These are phyloP conservation scores for Heliamphora exappendiculata DNA, from an alignment of 148 eudicot species.

Conservation along the genomic window DNA sequence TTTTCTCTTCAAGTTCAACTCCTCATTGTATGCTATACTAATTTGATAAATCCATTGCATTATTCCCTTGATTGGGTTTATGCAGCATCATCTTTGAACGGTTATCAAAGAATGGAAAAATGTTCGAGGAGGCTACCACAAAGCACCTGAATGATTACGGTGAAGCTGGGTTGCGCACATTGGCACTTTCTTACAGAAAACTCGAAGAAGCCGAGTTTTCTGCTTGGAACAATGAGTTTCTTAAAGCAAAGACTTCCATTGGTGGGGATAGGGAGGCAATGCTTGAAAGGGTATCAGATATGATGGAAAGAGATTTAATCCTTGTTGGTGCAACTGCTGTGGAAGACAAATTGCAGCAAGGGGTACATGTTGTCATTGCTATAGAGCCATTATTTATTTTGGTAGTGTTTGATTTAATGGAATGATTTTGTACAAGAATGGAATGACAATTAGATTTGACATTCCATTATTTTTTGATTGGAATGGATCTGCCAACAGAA, in stretches of 20 bases:
- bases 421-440: too few species aligned
- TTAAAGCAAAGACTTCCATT: slow-evolving; percentile 56
- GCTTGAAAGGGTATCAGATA: slow-evolving; percentile 56
- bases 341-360: slow-evolving; percentile 71
- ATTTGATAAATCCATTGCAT: neutral
- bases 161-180: slow-evolving; percentile 67
- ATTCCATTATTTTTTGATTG: too few species aligned
- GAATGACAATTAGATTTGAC: too few species aligned
- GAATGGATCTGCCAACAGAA: too few species aligned
- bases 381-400: neutral
- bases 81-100: slow-evolving; percentile 69
- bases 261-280: slow-evolving; percentile 62
- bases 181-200: slow-evolving; percentile 62
- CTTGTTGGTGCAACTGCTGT: slow-evolving; percentile 84
- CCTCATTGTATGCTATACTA: neutral
- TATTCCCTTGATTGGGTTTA: neutral
- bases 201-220: slow-evolving; percentile 54
- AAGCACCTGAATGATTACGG: slow-evolving; percentile 69
- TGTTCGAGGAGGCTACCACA: slow-evolving; percentile 46
- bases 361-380: slow-evolving; percentile 29
- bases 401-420: too few species aligned
- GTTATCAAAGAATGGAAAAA: slow-evolving; percentile 53
- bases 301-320: slow-evolving; percentile 63
- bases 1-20: neutral
- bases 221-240: slow-evolving; percentile 62